A percentile compares a stretch with the other conserved stretches of the same genome.
These are phyloP conservation scores for Spinellus fusiger DNA, from an alignment of 192 early-diverging fungal genomes.

Conservation along the genomic window DNA sequence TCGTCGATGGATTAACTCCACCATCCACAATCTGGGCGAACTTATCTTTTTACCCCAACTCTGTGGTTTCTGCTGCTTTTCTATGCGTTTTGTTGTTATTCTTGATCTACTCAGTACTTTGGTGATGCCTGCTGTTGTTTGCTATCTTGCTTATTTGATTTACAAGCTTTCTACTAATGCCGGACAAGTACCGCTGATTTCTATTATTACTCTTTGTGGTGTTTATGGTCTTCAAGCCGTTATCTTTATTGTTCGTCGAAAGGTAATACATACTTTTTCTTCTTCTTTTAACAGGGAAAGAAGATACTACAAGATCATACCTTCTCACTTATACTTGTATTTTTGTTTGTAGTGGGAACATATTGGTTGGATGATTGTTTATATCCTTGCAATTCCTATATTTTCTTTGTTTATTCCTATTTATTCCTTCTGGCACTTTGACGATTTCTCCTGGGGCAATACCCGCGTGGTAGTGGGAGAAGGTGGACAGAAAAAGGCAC, in stretches of 20 bases:
- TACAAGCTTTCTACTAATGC: conserved; percentile 52
- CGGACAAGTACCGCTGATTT: conserved; percentile 69
- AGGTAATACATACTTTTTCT: conserved; percentile 28
- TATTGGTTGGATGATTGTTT: conserved; percentile 96
- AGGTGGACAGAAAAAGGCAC: conserved; percentile 62
- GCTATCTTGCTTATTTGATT: conserved; percentile 81
- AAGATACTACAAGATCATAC: not conserved
- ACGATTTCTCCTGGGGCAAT: conserved; percentile 98
- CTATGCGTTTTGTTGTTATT: conserved; percentile 93
- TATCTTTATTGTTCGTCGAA: conserved; percentile 72
- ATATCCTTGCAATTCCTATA: conserved; percentile 84
- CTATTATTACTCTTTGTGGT: conserved; percentile 75
- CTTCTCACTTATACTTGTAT: not conserved
- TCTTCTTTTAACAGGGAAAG: not conserved
- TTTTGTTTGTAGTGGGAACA: conserved; percentile 63
- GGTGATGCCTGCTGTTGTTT: conserved; percentile 87
- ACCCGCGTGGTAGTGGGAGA: conserved; percentile 87
- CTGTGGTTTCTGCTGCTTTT: conserved; percentile 96
- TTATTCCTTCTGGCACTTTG: conserved; percentile 98
- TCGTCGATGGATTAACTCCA: conserved; percentile 99
- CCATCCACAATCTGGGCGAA: conserved; percentile 96
- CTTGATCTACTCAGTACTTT: conserved; percentile 89
- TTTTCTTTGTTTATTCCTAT: conserved; percentile 76
- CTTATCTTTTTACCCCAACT: conserved; percentile 87
- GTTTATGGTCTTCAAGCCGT: conserved; percentile 76